These are phyloP conservation scores for Lecanicillium sp. DNA, from an alignment of 2,329 filamentous ascomycete genomes.

Conservation along the genomic window DNA sequence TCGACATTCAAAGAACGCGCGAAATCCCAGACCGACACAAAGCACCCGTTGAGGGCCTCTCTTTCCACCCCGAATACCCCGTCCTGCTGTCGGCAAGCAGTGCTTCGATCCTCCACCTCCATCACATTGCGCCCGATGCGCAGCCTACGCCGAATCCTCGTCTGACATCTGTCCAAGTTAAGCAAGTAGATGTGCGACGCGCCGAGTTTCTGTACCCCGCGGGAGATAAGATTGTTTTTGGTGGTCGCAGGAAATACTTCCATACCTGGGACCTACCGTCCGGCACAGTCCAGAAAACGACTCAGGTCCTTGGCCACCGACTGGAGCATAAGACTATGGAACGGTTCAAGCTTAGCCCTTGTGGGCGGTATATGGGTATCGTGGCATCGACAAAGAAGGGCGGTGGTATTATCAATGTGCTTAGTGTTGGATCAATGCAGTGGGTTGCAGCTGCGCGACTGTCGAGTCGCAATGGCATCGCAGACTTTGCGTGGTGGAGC, in stretches of 20 bases:
- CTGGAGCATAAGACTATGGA: slow-evolving; percentile 89
- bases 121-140: slow-evolving; percentile 74
- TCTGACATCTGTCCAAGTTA: slow-evolving; percentile 82
- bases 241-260: slow-evolving; percentile 82
- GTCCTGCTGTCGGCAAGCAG: slow-evolving; percentile 84
- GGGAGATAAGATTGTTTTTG: slow-evolving; percentile 77
- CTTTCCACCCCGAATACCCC: slow-evolving; percentile 83
- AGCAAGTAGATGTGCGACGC: slow-evolving; percentile 72
- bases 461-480: slow-evolving; percentile 73
- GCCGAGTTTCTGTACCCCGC: slow-evolving; percentile 68
- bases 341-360: slow-evolving; percentile 77
- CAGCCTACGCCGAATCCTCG: slow-evolving; percentile 76
- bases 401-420: slow-evolving; percentile 78
- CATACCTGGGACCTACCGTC: slow-evolving; percentile 86
- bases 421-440: slow-evolving; percentile 73
- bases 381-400: slow-evolving; percentile 74
- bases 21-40: slow-evolving; percentile 75
- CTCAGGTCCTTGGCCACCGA: slow-evolving; percentile 63
- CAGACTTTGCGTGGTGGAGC: slow-evolving; percentile 90
- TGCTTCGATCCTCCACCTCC: slow-evolving; percentile 76
- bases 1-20: slow-evolving; percentile 83
- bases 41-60: slow-evolving; percentile 72
- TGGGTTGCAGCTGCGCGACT: slow-evolving; percentile 80
- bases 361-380: slow-evolving; percentile 78
- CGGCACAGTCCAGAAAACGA: slow-evolving; percentile 75